These are phyloP conservation scores for Suhomyces panamericanus DNA, from an alignment of 1,139 yeast genomes.

Conservation along the genomic window DNA sequence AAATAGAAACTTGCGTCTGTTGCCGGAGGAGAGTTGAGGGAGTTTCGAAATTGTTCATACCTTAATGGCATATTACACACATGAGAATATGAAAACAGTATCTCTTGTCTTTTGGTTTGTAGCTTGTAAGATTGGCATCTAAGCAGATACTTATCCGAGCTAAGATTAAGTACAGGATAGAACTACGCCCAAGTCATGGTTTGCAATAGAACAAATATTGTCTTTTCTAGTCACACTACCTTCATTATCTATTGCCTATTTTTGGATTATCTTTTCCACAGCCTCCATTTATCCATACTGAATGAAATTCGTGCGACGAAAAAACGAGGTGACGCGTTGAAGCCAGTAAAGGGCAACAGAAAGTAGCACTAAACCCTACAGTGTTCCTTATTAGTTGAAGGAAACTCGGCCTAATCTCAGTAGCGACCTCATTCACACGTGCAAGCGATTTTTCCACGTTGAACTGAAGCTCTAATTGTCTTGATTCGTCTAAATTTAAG, in stretches of 20 bases:
- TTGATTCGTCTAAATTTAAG: not conserved
- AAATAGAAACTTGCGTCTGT: slow-evolving; percentile 80
- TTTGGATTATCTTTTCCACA: not conserved
- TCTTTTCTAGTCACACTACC: too few relatives aligned
- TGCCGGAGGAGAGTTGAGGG: slow-evolving; percentile 74
- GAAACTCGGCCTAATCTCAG: too few relatives aligned
- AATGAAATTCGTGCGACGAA: not conserved
- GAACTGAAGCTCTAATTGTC: too few relatives aligned
- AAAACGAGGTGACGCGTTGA: not conserved
- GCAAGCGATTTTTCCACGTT: too few relatives aligned
- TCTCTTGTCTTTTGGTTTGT: too few relatives aligned
- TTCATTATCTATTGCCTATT: not conserved
- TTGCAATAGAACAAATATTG: too few relatives aligned
- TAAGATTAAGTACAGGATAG: not conserved
- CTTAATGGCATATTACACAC: slow-evolving; percentile 25
- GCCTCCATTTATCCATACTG: not conserved
- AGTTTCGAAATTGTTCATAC: slow-evolving; percentile 51
- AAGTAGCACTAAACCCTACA: not conserved
- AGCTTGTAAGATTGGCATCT: too few relatives aligned
- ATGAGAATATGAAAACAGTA: too few relatives aligned
- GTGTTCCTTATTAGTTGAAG: not conserved
- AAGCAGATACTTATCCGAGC: not conserved
- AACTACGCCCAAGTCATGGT: too few relatives aligned
- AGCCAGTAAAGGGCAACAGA: too few relatives aligned
- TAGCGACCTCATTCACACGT: too few relatives aligned